phyloP scores from a whole-genome alignment of 768 basidiomycete genomes.

The Peribolospora baueri region DNA sequence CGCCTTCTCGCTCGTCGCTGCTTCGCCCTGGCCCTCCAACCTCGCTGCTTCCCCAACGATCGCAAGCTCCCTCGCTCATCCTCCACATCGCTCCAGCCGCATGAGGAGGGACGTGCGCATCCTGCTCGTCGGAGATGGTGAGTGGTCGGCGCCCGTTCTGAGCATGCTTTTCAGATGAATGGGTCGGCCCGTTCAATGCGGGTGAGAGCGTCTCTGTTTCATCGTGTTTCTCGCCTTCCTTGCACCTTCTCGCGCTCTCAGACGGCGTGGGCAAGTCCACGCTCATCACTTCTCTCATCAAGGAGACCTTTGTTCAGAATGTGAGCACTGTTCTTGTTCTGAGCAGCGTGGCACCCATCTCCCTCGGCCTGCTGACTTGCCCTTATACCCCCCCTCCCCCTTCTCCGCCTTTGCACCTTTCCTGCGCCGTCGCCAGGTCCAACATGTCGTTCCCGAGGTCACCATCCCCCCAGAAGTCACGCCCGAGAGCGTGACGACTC shows the following conservation, averaged over 20 bases:
- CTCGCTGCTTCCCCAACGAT: too few relatives aligned
- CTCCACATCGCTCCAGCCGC: too few relatives aligned
- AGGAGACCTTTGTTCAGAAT: slow-evolving; percentile 75
- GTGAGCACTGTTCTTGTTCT: slow-evolving; percentile 25
- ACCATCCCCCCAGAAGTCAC: slow-evolving; percentile 95
- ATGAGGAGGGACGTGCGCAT: slow-evolving; percentile 83
- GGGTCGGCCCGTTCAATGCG: too few relatives aligned
- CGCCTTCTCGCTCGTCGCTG: too few relatives aligned
- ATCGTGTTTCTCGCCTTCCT: not conserved
- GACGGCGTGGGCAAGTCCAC: slow-evolving; percentile 97
- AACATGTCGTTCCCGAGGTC: slow-evolving; percentile 84
- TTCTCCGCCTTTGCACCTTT: slow-evolving; percentile 1
- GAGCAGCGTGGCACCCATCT: not conserved
- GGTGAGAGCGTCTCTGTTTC: not conserved
- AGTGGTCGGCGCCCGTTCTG: slow-evolving; percentile 13
- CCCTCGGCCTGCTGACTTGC: not conserved
- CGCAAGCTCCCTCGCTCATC: too few relatives aligned
- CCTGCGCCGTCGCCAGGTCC: slow-evolving; percentile 34
- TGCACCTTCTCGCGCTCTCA: slow-evolving; percentile 18
- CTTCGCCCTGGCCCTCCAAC: too few relatives aligned
- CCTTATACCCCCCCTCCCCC: not conserved
- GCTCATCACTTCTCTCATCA: slow-evolving; percentile 88
- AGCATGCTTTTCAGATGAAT: slow-evolving; percentile 1
- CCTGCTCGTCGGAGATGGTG: slow-evolving; percentile 80
- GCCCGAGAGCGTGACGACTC: slow-evolving; percentile 73